These are phyloP conservation scores for Rasamsonia emersonii DNA, from an alignment of 2,329 filamentous ascomycete genomes.

Conservation along the genomic window DNA sequence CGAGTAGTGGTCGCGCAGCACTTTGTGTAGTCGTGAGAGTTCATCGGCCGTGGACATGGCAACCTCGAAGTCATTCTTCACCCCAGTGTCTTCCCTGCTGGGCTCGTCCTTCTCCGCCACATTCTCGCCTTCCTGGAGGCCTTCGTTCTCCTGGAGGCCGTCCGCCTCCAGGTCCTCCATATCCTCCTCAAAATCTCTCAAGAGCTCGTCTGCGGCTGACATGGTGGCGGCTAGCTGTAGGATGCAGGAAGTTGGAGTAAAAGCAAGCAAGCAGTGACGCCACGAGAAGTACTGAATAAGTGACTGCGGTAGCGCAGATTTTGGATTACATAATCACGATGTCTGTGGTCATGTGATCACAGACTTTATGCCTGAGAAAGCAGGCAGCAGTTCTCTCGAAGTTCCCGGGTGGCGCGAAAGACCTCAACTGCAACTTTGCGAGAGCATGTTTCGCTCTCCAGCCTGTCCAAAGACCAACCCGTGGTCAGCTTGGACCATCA, in stretches of 20 bases:
- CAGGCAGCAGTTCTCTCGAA: too few species aligned
- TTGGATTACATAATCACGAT: slow-evolving; percentile 11
- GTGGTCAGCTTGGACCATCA: too few species aligned
- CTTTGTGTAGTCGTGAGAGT: slow-evolving; percentile 89
- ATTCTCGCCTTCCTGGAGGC: slow-evolving; percentile 55
- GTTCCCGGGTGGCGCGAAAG: slow-evolving; percentile 14
- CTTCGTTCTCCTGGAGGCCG: slow-evolving; percentile 48
- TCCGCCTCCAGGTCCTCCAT: slow-evolving; percentile 70
- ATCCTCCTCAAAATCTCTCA: slow-evolving; percentile 69
- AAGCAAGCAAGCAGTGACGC: slow-evolving; percentile 4
- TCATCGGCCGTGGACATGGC: slow-evolving; percentile 92
- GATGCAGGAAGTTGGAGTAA: neutral
- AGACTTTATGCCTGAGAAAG: too few species aligned
- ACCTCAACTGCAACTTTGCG: slow-evolving; percentile 4
- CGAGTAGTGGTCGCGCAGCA: slow-evolving; percentile 92
- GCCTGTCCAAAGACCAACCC: slow-evolving; percentile 1
- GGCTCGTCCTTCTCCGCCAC: slow-evolving; percentile 33
- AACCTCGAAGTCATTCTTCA: slow-evolving; percentile 73
- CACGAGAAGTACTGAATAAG: slow-evolving; percentile 9
- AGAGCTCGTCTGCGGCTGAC: slow-evolving; percentile 88
- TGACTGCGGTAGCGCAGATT: too few species aligned
- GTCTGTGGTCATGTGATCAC: too few species aligned
- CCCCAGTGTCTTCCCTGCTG: slow-evolving; percentile 49
- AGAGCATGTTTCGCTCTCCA: slow-evolving; percentile 7
- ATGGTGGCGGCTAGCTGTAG: slow-evolving; percentile 39